Percentiles rank a stretch among this genome's conserved stretches.
Conservation (phyloP, 2,329 filamentous ascomycete genomes). For the Fusarium pseudoanthophilum region DNA sequence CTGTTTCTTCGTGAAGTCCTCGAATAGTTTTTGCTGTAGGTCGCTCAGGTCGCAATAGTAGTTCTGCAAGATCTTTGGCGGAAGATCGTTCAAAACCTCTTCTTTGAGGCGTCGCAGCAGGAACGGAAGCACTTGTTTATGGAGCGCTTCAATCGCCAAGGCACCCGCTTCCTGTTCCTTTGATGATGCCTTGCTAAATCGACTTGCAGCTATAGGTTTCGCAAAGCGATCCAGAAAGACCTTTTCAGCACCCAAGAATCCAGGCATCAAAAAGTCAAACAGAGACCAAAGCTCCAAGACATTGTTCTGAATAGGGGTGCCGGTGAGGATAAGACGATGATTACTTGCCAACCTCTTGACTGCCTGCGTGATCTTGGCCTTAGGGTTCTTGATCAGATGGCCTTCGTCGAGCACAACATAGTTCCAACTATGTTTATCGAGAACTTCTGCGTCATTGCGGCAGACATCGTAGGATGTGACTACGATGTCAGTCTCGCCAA, state of each 20-base stretch:
- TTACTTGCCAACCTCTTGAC: constrained; percentile 92
- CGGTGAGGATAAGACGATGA: constrained; percentile 94
- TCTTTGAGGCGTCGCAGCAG: constrained; percentile 95
- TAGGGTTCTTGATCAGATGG: constrained; percentile 98
- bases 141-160: constrained; percentile 94
- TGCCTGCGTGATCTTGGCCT: constrained; percentile 92
- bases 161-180: constrained; percentile 98
- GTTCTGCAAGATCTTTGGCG: constrained; percentile 98
- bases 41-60: constrained; percentile 99
- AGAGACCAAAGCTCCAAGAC: constrained; percentile 97
- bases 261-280: constrained; percentile 99
- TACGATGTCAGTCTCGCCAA: constrained; percentile 87
- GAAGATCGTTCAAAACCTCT: constrained; percentile 94
- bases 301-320: constrained; percentile 98
- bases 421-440: constrained; percentile 90
- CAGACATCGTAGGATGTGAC: constrained; percentile 99
- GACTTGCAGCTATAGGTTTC: constrained; percentile 92
- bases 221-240: constrained; percentile 97
- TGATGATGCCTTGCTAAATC: constrained; percentile 95
- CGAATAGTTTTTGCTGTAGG: constrained; percentile 92
- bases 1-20: constrained; percentile 95
- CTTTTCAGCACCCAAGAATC: constrained; percentile 92
- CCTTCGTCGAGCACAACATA: constrained; percentile 98
- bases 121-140: constrained; percentile 98
- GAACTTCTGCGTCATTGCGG: constrained; percentile 89